phyloP scores from a whole-genome alignment of 495 filamentous ascomycete genomes.

The Xylaria cubensis region DNA sequence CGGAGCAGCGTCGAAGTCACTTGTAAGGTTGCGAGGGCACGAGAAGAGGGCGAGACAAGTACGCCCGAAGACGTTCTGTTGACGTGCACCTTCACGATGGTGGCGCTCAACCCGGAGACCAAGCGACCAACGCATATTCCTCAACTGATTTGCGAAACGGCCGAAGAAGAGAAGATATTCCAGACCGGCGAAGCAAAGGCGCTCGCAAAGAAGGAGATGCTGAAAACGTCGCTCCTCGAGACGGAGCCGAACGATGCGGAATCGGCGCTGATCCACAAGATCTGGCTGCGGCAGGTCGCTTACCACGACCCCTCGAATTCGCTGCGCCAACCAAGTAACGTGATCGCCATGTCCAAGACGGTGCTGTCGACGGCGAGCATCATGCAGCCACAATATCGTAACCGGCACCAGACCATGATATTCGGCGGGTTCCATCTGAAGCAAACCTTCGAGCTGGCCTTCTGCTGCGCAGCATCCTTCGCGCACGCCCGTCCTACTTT shows the following conservation, averaged over 20 bases:
- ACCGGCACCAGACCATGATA: conserved; percentile 89
- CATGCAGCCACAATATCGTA: conserved; percentile 88
- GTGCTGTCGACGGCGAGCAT: conserved; percentile 73
- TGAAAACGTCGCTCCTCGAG: conserved; percentile 69
- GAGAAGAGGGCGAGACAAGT: conserved; percentile 61
- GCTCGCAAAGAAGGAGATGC: conserved; percentile 71
- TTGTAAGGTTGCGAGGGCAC: conserved; percentile 72
- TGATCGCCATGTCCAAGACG: conserved; percentile 71
- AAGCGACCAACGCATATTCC: conserved; percentile 64
- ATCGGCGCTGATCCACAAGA: conserved; percentile 77
- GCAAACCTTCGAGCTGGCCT: conserved; percentile 85
- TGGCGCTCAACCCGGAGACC: conserved; percentile 73
- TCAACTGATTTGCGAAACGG: conserved; percentile 68
- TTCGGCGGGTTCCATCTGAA: conserved; percentile 87
- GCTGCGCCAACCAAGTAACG: conserved; percentile 65
- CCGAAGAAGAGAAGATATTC: conserved; percentile 75
- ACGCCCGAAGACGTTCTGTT: conserved; percentile 74
- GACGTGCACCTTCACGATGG: conserved; percentile 86
- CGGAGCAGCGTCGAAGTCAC: conserved; percentile 83
- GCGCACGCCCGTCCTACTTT: conserved; percentile 79
- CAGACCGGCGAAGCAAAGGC: conserved; percentile 74
- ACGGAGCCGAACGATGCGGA: conserved; percentile 79
- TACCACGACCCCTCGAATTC: conserved; percentile 70
- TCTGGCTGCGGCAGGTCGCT: conserved; percentile 76
- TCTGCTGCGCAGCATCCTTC: conserved; percentile 82